Conservation (phyloP, 2,329 filamentous ascomycete species). For the Aspergillus felis region DNA sequence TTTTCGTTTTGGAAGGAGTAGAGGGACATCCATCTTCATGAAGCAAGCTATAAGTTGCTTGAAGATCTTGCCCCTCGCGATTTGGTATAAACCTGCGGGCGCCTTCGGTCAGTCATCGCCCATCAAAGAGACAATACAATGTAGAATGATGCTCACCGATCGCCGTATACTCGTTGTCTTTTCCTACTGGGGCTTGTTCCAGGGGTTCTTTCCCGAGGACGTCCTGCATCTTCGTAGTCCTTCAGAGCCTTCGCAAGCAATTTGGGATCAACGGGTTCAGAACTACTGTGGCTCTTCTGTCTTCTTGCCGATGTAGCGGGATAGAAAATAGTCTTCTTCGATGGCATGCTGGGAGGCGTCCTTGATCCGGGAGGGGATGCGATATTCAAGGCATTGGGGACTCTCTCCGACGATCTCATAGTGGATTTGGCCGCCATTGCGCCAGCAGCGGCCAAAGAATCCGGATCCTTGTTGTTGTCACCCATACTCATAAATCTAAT, state of each 20-base stretch:
- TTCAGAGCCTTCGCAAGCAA: conserved; percentile 59
- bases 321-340: conserved; percentile 44
- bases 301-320: conserved; percentile 24
- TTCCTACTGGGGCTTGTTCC: conserved; percentile 65
- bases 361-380: conserved; percentile 55
- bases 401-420: conserved; percentile 18
- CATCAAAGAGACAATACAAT: conserved; percentile 1
- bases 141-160: conserved; percentile 47
- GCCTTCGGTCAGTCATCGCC: conserved; percentile 8
- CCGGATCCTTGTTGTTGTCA: conserved; percentile 16
- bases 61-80: conserved; percentile 84
- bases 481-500: conserved; percentile 16
- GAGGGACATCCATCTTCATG: conserved; percentile 92
- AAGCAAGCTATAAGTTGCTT: conserved; percentile 86
- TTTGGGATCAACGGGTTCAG: conserved; percentile 56
- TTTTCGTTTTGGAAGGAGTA: conserved; percentile 80
- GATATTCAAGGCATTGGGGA: conserved; percentile 28
- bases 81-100: conserved; percentile 83
- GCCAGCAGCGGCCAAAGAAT: conserved; percentile 16
- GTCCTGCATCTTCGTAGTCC: conserved; percentile 58
- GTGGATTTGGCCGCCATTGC: conserved; percentile 15
- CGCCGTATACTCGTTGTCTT: conserved; percentile 63
- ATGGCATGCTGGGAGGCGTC: conserved; percentile 54
- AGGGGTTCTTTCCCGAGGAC: conserved; percentile 58
- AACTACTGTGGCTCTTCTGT: conserved; percentile 27